phyloP scores from a whole-genome alignment of 2,329 filamentous ascomycete genomes.

The Dothistroma septosporum region DNA sequence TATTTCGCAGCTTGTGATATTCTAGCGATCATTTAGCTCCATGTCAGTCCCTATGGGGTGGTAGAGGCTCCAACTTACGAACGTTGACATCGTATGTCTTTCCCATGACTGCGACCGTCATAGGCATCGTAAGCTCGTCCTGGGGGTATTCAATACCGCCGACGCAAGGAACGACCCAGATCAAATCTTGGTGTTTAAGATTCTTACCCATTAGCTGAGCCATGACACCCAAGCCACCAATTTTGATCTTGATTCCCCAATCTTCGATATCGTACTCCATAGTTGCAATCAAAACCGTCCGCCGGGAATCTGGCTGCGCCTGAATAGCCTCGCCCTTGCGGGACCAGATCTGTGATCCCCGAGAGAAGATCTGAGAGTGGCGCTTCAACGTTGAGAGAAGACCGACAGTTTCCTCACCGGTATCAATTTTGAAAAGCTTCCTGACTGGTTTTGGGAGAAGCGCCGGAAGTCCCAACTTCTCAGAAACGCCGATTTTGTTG shows the following conservation, averaged over 20 bases:
- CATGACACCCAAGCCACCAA: conserved; percentile 66
- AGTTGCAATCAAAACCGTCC: conserved; percentile 61
- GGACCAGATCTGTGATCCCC: conserved; percentile 7
- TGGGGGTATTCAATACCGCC: conserved; percentile 59
- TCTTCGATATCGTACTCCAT: conserved; percentile 70
- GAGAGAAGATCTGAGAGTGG: conserved; percentile 2
- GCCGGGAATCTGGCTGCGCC: conserved; percentile 17
- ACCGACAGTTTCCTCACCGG: conserved; percentile 1
- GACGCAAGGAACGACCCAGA: conserved; percentile 51
- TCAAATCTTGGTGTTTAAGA: conserved; percentile 58
- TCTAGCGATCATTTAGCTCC: conserved; percentile 28
- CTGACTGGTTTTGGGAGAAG: conserved; percentile 11
- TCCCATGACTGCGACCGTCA: conserved; percentile 57
- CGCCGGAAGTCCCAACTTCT: conserved; percentile 22
- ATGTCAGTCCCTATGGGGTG: background rate
- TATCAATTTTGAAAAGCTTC: conserved; percentile 7
- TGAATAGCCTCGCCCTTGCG: conserved; percentile 8
- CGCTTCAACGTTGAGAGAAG: conserved; percentile 7
- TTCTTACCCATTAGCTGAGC: conserved; percentile 63
- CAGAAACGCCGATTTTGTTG: conserved; percentile 48
- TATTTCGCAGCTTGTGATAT: conserved; percentile 58
- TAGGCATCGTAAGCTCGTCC: conserved; percentile 55
- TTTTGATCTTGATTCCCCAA: conserved; percentile 66
- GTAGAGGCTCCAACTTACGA: conserved; percentile 25
- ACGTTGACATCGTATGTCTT: conserved; percentile 57